A percentile compares a stretch with the other conserved stretches of the same genome.
Evolutionary conservation across 768 basidiomycete genomes (phyloP).

Genomic region (Suillus luteus): DNA sequence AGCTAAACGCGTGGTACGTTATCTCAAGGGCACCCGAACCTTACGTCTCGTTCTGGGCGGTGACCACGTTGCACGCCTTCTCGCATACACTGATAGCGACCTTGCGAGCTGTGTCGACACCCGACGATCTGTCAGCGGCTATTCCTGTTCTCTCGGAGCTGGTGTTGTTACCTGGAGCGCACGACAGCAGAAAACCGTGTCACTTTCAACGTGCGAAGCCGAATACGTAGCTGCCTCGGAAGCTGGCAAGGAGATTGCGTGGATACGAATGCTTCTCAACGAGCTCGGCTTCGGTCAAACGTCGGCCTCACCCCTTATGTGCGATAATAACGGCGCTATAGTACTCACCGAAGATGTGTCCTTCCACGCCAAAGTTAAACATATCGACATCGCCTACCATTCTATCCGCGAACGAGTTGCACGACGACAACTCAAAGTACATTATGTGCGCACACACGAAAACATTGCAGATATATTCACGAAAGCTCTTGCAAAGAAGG

Average conservation of each 20-base stretch:
- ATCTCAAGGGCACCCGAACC: slow-evolving; percentile 8
- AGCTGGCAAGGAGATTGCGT: slow-evolving; percentile 36
- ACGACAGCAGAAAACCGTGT: slow-evolving; percentile 39
- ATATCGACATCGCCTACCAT: slow-evolving; percentile 44
- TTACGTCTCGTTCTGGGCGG: slow-evolving; percentile 13
- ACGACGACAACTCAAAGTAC: slow-evolving; percentile 30
- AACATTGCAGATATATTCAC: slow-evolving; percentile 45
- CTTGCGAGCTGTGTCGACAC: slow-evolving; percentile 26
- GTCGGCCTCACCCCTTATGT: slow-evolving; percentile 11
- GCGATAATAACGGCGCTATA: slow-evolving; percentile 41
- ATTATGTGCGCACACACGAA: slow-evolving; percentile 33
- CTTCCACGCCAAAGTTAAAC: slow-evolving; percentile 42
- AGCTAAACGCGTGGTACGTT: slow-evolving; percentile 17
- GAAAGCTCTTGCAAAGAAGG: slow-evolving; percentile 31
- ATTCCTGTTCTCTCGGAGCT: slow-evolving; percentile 25
- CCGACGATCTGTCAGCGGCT: slow-evolving; percentile 12
- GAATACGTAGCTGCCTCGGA: slow-evolving; percentile 44
- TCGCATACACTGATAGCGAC: slow-evolving; percentile 29
- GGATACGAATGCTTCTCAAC: slow-evolving; percentile 29
- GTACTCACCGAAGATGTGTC: slow-evolving; percentile 35
- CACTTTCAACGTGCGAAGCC: slow-evolving; percentile 43
- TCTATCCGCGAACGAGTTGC: slow-evolving; percentile 28
- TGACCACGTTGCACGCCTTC: slow-evolving; percentile 1
- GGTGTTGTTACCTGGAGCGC: slow-evolving; percentile 34
- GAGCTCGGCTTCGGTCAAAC: slow-evolving; percentile 20